These are phyloP conservation scores for Austroboletus eburneus DNA, from an alignment of 768 basidiomycete species.

Conservation along the genomic window DNA sequence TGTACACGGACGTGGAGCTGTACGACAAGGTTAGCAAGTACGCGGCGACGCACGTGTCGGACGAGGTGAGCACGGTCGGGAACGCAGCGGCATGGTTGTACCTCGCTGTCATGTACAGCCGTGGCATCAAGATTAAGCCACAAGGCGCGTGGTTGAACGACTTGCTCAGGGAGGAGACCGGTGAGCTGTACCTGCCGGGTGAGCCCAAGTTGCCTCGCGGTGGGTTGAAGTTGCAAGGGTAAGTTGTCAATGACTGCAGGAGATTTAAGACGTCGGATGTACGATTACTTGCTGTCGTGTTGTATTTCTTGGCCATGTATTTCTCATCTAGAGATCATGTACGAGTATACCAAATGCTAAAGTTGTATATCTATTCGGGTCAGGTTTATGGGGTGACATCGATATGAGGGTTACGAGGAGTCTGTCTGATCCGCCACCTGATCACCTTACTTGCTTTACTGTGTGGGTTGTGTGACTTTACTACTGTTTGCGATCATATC, in stretches of 20 bases:
- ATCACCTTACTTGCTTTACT: too few species aligned
- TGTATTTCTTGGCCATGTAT: neutral
- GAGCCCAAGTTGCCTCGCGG: constrained; percentile 73
- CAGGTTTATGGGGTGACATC: too few species aligned
- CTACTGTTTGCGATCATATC: too few species aligned
- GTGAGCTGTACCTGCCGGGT: constrained; percentile 58
- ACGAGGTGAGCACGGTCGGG: constrained; percentile 82
- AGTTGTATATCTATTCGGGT: constrained; percentile 5
- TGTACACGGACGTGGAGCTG: constrained; percentile 70
- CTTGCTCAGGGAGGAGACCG: constrained; percentile 69
- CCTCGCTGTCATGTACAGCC: constrained; percentile 75
- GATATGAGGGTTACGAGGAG: too few species aligned
- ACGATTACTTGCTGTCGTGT: constrained; percentile 4
- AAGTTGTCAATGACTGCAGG: neutral
- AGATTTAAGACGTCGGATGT: constrained; percentile 3
- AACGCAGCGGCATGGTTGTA: constrained; percentile 66
- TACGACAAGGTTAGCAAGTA: constrained; percentile 61
- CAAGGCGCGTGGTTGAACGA: constrained; percentile 86
- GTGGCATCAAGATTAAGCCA: constrained; percentile 74
- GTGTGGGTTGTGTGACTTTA: too few species aligned
- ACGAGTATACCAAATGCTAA: constrained; percentile 4
- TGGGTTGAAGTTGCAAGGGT: constrained; percentile 46
- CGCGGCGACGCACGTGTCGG: constrained; percentile 72
- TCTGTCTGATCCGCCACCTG: too few species aligned
- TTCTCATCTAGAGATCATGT: constrained; percentile 8